Conservation (phyloP, 2,329 filamentous ascomycete species). For the Microcera coccophila region DNA sequence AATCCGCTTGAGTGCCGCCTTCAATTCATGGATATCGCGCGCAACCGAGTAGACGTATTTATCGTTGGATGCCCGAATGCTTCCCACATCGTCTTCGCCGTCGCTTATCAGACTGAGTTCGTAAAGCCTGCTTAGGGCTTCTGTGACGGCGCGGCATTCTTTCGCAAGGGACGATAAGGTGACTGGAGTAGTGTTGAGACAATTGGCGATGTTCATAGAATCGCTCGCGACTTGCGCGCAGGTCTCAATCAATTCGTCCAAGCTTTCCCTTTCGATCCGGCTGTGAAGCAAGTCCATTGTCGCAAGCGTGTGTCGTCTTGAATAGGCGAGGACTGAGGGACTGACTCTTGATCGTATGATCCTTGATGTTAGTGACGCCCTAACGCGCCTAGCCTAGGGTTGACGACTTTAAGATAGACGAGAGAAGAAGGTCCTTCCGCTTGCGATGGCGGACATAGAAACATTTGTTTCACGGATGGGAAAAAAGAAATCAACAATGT, state of each 20-base stretch:
- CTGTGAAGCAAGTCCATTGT: constrained; percentile 23
- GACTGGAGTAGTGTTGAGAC: constrained; percentile 27
- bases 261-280: constrained; percentile 22
- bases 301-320: constrained; percentile 6
- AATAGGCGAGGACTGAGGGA: neutral
- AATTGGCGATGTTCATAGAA: constrained; percentile 24
- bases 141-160: constrained; percentile 24
- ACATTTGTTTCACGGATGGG: neutral
- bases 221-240: constrained; percentile 26
- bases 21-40: constrained; percentile 24
- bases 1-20: constrained; percentile 24
- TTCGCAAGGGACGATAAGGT: constrained; percentile 23
- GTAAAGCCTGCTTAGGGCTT: constrained; percentile 24
- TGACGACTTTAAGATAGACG: too few relatives aligned
- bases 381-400: too few relatives aligned
- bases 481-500: neutral
- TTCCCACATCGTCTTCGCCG: constrained; percentile 15
- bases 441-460: neutral
- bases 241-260: constrained; percentile 24
- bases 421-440: too few relatives aligned
- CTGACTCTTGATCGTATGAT: neutral
- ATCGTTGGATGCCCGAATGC: constrained; percentile 23
- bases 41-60: constrained; percentile 25
- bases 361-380: neutral
- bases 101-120: constrained; percentile 19